phyloP scores from a whole-genome alignment of 2,329 filamentous ascomycete genomes.

The Ciborinia camelliae region DNA sequence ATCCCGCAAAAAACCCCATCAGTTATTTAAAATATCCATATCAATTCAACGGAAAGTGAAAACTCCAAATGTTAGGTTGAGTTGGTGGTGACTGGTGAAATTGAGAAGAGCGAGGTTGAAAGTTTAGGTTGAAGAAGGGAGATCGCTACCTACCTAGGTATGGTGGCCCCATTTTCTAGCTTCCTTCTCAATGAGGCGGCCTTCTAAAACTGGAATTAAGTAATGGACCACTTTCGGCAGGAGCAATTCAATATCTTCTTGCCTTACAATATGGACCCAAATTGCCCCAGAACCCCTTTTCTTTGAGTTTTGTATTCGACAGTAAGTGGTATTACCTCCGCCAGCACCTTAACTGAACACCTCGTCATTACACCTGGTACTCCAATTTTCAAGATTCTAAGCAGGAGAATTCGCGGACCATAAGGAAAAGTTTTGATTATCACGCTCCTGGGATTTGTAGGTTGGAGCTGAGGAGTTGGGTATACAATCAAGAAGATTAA shows the following conservation, averaged over 20 bases:
- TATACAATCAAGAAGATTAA: neutral
- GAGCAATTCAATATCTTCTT: neutral
- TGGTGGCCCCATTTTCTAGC: neutral
- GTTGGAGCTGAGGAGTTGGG: too few species aligned
- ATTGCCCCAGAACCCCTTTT: neutral
- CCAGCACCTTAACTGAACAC: neutral
- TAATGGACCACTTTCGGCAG: neutral
- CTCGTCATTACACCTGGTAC: neutral
- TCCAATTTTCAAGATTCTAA: neutral
- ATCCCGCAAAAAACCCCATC: neutral
- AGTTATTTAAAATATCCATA: neutral
- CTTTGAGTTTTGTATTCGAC: neutral
- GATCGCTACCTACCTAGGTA: too few species aligned
- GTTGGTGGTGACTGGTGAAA: too few species aligned
- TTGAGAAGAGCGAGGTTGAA: neutral
- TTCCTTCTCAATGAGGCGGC: neutral
- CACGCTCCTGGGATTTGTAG: too few species aligned
- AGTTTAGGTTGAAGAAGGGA: neutral
- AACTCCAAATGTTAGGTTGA: neutral
- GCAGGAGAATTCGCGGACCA: neutral
- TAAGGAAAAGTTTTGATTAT: neutral
- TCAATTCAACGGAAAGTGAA: neutral
- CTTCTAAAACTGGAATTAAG: neutral
- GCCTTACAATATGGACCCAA: neutral
- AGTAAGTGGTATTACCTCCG: neutral